phyloP scores from a whole-genome alignment of 1,284 basidiomycete genomes.

The Moesziomyces antarcticus region DNA sequence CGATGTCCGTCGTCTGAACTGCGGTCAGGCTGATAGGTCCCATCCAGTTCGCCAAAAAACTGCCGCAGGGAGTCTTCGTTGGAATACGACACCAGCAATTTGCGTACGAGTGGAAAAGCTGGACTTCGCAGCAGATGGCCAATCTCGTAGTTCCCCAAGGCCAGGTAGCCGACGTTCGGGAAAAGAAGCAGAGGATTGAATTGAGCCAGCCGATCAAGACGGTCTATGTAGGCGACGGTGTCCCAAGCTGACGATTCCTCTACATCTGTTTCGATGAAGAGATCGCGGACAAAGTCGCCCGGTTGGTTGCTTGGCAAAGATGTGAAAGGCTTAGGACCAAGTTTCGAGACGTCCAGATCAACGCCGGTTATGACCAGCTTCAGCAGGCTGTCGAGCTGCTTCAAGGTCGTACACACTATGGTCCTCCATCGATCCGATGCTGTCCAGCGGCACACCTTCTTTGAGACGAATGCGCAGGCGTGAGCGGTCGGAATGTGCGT shows the following conservation, averaged over 20 bases:
- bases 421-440: slow-evolving; percentile 46
- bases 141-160: slow-evolving; percentile 7
- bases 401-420: slow-evolving; percentile 12
- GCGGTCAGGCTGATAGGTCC: too few species aligned
- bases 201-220: too few species aligned
- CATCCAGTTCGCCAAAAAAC: too few species aligned
- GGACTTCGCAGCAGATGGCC: background rate
- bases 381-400: slow-evolving; percentile 18
- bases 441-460: slow-evolving; percentile 41
- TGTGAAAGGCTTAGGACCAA: background rate
- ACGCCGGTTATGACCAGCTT: background rate
- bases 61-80: background rate
- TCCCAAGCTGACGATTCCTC: too few species aligned
- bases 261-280: slow-evolving; percentile 41
- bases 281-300: slow-evolving; percentile 23
- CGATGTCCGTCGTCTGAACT: background rate
- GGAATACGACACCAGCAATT: slow-evolving; percentile 14
- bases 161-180: slow-evolving; percentile 27
- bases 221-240: too few species aligned
- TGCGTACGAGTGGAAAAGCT: background rate
- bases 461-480: slow-evolving; percentile 49
- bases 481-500: slow-evolving; percentile 33
- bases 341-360: background rate
- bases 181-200: background rate
- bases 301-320: slow-evolving; percentile 20